Evolutionary conservation across 768 basidiomycete species (phyloP), one percentile per base, ranked within the genome.

Genomic region (Rhodotorula taiwanensis): DNA sequence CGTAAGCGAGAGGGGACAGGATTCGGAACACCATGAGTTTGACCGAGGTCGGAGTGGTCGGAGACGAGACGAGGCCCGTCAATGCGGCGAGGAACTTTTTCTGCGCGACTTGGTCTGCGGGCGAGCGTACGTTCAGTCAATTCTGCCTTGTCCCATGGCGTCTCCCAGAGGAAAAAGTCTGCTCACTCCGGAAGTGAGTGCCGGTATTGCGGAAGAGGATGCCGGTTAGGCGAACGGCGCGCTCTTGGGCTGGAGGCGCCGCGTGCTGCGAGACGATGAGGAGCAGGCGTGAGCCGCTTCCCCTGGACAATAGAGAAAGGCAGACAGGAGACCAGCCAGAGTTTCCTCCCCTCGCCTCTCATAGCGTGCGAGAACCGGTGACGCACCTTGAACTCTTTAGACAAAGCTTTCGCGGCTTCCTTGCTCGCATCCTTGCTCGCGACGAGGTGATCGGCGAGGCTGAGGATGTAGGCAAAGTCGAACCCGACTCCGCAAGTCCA

Each of bases 41-140:
- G 31, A 68, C 66, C 11, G 28, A 27, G 4, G 69, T 55, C 11
- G 67, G 57, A 7, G 57, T 60, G 44, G 65, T 66, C 30, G 55
- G 55, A 23, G 43, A 34, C 23, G 49, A 21, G 25, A 55, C 53
- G 28, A 67, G 53, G 28, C 56, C 63, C 18, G 47, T 42, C 16
- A 70, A 16, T 8, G 60, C 59, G 21, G 43, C 25, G 20, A 70
- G 30, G 61, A 72, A 72, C 61, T 72, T 72, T 33, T 70, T 68
- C 15, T 54, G 43, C 18, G 61, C 69, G 39, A 72, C 51, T 43
- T 70, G 60, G 13, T 63, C 64, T 70, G 49, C 33, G 50, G 48
- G 30, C 7, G 47, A 7, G 30, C 4, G 34, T 11, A 23, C 5
- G 51, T 13, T 9, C 8, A 43, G 27, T 31, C 21, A 20, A 23